Base-by-base conservation (phyloP, 192 early-diverging fungal species). In the Coemansia umbellata region DNA sequence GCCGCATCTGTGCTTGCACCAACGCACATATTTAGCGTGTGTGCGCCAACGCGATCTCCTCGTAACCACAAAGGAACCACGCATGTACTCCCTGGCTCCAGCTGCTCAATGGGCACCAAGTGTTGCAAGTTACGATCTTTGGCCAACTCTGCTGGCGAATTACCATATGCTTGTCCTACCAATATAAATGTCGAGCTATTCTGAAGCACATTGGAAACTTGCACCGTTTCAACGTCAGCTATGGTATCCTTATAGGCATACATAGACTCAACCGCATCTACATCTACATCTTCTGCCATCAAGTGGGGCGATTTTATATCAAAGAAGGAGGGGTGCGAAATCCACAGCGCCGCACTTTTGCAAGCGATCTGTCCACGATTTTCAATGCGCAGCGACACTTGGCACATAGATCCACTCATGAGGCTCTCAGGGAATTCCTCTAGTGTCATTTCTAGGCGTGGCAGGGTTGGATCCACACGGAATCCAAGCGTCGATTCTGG, bases 251-350 rank as follows among this genome's bases (percentile, higher is more conserved):
- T n/a, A 6, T 43, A 30, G 3, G 37, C 39, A 31, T 74, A 74
- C 32, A 68, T 47, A 24, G 42, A 27, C 42, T 40, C 37, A 4
- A 39, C 31, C 13, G 37, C 22, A 2, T 0, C 43, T 2, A 19
- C 39, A 9, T 5, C 14, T 5, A 36, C 40, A 18, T 32, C 55
- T 4, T 63, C 49, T 10, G 27, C 36, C 6, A 18, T 4, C 17
- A 24, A 17, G 15, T 39, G 41, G 6, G 72, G 60, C 13, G 60
- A 52, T 56, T 53, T 54, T 17, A 74, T 47, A 28, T 67, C 72
- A 57, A 94, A 89, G 57, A 96, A 96, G 5, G 85, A 85, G 0
- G 91, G 90, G 58, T 97, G 94, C 40, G 87, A 93, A 24, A 86
- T 79, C 66, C 91, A 86, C 11, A 95, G 62, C 11, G 80, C 70